Conservation (phyloP, 768 basidiomycete species). For the Boletus reticulatus region DNA sequence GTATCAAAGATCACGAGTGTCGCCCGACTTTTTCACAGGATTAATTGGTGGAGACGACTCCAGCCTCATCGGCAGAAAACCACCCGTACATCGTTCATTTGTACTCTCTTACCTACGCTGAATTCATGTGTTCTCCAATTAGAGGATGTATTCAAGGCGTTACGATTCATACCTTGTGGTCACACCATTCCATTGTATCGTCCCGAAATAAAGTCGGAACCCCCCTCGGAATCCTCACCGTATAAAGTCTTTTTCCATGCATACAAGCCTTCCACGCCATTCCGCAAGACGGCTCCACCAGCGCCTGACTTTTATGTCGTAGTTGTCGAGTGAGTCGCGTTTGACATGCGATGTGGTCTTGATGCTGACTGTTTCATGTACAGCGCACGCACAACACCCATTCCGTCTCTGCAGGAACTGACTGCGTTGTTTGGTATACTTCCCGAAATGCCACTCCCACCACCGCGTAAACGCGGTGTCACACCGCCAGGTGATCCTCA, state of each 20-base stretch:
- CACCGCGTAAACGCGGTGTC: constrained; percentile 43
- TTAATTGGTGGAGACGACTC: constrained; percentile 69
- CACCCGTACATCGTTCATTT: constrained; percentile 41
- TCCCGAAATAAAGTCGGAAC: constrained; percentile 5
- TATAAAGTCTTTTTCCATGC: constrained; percentile 87
- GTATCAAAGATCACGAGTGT: constrained; percentile 6
- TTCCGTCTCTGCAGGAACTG: constrained; percentile 82
- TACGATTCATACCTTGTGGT: constrained; percentile 74
- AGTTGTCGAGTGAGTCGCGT: constrained; percentile 69
- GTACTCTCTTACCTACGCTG: not conserved
- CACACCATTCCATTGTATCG: constrained; percentile 45
- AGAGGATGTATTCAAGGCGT: constrained; percentile 67
- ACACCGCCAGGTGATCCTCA: constrained; percentile 2
- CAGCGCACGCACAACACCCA: constrained; percentile 78
- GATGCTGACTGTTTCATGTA: constrained; percentile 4
- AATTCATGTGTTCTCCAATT: not conserved
- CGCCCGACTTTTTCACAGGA: constrained; percentile 4
- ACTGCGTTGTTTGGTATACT: constrained; percentile 66
- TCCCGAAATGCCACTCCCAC: constrained; percentile 61
- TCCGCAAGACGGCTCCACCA: constrained; percentile 72
- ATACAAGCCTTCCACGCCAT: constrained; percentile 88
- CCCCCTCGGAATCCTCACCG: constrained; percentile 2
- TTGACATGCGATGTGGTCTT: not conserved
- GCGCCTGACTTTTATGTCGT: constrained; percentile 85
- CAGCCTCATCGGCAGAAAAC: constrained; percentile 49